A percentile compares a stretch with the other conserved stretches of the same genome.
Evolutionary conservation across 768 basidiomycete species (phyloP).

Genomic region (Flagelloscypha sp.): DNA sequence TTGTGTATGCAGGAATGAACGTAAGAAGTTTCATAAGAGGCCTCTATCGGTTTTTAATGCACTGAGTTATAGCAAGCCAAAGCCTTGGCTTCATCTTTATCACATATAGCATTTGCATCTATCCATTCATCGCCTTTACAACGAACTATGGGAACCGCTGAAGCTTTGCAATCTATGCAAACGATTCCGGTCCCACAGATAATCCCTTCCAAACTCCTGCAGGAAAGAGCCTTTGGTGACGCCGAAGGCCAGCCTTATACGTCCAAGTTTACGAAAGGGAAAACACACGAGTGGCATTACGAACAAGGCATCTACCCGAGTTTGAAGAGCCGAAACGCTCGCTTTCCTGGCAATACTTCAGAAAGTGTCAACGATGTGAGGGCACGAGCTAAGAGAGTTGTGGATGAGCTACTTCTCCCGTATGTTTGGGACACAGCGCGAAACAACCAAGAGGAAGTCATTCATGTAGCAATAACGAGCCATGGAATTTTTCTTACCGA

Average conservation of each 20-base stretch:
- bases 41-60: neutral
- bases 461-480: slow-evolving; percentile 64
- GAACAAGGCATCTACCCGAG: slow-evolving; percentile 46
- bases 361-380: slow-evolving; percentile 62
- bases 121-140: slow-evolving; percentile 63
- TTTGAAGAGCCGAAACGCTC: slow-evolving; percentile 34
- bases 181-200: slow-evolving; percentile 37
- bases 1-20: slow-evolving; percentile 37
- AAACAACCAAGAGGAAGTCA: slow-evolving; percentile 26
- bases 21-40: slow-evolving; percentile 22
- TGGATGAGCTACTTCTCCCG: slow-evolving; percentile 47
- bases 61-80: slow-evolving; percentile 45
- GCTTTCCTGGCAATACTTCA: slow-evolving; percentile 65
- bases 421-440: slow-evolving; percentile 38
- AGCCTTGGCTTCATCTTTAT: slow-evolving; percentile 49
- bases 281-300: slow-evolving; percentile 38
- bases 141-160: slow-evolving; percentile 56
- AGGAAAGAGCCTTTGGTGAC: slow-evolving; percentile 63
- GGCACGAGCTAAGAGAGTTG: slow-evolving; percentile 39
- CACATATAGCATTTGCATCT: slow-evolving; percentile 37
- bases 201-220: slow-evolving; percentile 40
- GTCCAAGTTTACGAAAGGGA: slow-evolving; percentile 9
- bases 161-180: slow-evolving; percentile 45
- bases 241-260: slow-evolving; percentile 57
- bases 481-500: slow-evolving; percentile 68